Evolutionary conservation across 495 filamentous ascomycete species (phyloP), one percentile per base, ranked within the genome.

Genomic region (Lichina pygmaea): DNA sequence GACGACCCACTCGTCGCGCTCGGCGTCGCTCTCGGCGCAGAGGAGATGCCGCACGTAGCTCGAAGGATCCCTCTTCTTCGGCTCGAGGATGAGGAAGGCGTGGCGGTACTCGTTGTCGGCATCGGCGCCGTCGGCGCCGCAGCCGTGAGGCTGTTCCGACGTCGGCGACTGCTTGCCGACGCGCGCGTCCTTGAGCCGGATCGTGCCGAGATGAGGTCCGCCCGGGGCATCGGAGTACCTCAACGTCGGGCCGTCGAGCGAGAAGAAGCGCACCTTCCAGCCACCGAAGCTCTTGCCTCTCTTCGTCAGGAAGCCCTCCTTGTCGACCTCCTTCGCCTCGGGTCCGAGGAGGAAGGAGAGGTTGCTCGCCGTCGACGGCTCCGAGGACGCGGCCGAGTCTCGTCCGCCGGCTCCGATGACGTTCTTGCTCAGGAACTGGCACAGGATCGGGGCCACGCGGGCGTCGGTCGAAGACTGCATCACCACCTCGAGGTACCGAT

Each of bases 231-330:
- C 89, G 54, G 83, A 94, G 56, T 97, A 95, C 53, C 77, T 83
- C 50, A 97, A 60, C 34, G 82, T 68, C 12, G 91, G 81, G 2
- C 84, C 84, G 53, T 95, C 82, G 0, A 97, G 70, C 41, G 93
- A 68, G 52, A 97, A 97, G 56, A 81, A 95, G 46, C 89, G 70
- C 12, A 82, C 83, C 57, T 97, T 97, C 89, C 89, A 97, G n/a
- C 89, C 89, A 24, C 89, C 89, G 60, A 95, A 95, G 52, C 93
- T 94, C 64, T 97, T 97, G 30, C 89, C 89, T 46, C 79, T 67
- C 61, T 97, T 97, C 7, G 89, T 94, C 33, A 97, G 64, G 63
- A 94, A 95, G 12, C 89, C 89, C 55, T 77, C 84, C 54, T 86
- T 86, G 33, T 32, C n/a, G 16, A 43, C 16, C 5, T 77, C 73